These are phyloP conservation scores for Rostrohypoxylon terebratum DNA, from an alignment of 495 filamentous ascomycete species.

Conservation along the genomic window DNA sequence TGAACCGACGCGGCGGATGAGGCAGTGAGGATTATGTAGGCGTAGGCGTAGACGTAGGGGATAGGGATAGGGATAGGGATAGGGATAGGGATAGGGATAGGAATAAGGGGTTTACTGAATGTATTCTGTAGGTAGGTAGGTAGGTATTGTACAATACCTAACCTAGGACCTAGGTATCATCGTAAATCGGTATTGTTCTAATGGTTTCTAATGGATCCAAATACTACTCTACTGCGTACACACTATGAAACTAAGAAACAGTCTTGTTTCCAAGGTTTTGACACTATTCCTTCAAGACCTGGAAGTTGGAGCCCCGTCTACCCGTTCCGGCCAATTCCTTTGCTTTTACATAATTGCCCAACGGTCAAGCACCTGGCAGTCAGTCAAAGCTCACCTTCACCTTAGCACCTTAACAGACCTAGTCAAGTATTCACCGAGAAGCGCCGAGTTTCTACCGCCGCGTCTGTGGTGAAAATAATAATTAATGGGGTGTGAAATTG, in stretches of 20 bases:
- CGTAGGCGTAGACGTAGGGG: background rate
- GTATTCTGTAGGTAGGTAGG: too few relatives aligned
- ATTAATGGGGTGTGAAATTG: background rate
- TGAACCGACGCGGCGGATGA: constrained; percentile 18
- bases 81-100: background rate
- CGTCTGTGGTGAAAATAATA: constrained; percentile 4
- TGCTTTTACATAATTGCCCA: constrained; percentile 19
- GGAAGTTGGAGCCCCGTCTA: background rate
- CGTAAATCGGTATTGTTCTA: background rate
- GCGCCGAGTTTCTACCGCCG: constrained; percentile 34
- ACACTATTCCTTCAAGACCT: constrained; percentile 12
- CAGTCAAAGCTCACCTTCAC: constrained; percentile 24
- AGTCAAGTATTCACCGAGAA: constrained; percentile 39
- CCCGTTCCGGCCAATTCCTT: background rate
- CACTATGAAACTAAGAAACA: background rate
- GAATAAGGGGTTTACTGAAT: background rate
- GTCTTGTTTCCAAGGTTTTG: constrained; percentile 2
- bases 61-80: background rate
- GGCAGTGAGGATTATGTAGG: background rate
- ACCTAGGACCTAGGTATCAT: background rate
- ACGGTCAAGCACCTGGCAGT: background rate
- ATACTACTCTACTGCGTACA: background rate
- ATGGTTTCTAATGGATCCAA: background rate
- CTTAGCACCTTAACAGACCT: constrained; percentile 6
- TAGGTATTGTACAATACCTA: too few relatives aligned